phyloP scores from a whole-genome alignment of 1,284 basidiomycete species.

The Athelia psychrophila region DNA sequence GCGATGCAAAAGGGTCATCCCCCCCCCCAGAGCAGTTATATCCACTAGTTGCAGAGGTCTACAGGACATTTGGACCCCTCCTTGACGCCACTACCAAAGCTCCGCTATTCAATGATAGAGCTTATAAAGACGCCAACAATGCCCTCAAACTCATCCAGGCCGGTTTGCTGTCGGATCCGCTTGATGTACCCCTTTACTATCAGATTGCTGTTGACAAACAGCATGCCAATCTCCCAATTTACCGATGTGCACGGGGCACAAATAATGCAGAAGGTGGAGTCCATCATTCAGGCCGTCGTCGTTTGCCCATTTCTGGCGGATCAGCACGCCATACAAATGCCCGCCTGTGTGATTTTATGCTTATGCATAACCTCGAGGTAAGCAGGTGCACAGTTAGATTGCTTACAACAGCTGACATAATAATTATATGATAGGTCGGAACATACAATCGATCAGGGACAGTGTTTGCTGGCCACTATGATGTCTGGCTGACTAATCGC shows the following conservation, averaged over 20 bases:
- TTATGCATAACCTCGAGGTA: too few species aligned
- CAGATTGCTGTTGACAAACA: slow-evolving; percentile 5
- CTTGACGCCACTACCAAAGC: too few species aligned
- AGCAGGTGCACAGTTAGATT: too few species aligned
- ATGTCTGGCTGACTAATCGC: slow-evolving; percentile 17
- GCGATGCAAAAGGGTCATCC: slow-evolving; percentile 21
- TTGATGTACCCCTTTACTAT: too few species aligned
- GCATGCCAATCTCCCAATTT: slow-evolving; percentile 16
- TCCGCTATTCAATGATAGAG: too few species aligned
- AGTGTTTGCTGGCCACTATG: slow-evolving; percentile 11
- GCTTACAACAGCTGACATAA: slow-evolving; percentile 10
- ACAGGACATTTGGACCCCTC: slow-evolving; percentile 7
- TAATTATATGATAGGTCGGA: slow-evolving; percentile 5
- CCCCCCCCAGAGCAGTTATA: slow-evolving; percentile 20
- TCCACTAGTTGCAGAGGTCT: slow-evolving; percentile 18
- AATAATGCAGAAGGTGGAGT: slow-evolving; percentile 24
- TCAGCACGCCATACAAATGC: slow-evolving; percentile 14
- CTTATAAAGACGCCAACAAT: too few species aligned
- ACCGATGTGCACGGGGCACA: slow-evolving; percentile 18
- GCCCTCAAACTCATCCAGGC: too few species aligned
- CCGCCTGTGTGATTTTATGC: slow-evolving; percentile 12
- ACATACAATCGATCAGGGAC: slow-evolving; percentile 11
- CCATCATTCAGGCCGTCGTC: slow-evolving; percentile 12
- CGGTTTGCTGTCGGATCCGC: too few species aligned
- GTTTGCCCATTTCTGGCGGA: slow-evolving; percentile 16